Base-by-base conservation (phyloP, 2,329 filamentous ascomycete species). In the Pyrenochaeta sp. region DNA sequence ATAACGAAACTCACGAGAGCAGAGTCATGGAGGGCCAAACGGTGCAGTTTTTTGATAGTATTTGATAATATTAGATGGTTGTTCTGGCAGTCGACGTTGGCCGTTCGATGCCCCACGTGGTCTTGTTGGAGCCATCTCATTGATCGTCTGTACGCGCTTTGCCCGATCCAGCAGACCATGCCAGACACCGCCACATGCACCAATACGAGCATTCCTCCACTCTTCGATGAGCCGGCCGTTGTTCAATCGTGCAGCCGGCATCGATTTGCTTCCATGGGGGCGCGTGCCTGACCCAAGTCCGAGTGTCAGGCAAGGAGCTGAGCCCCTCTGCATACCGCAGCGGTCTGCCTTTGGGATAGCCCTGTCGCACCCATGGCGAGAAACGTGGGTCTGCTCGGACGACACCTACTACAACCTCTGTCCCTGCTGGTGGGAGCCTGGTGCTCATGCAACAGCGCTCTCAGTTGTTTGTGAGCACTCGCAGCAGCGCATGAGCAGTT, bases 31-130 rank as follows among this genome's bases (percentile, higher is more conserved):
- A 37, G 39, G 43, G 30, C 18, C 29, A 46, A 40, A 35, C 45
- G 37, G 45, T 36, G 41, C 31, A 42, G 44, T 48, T 9, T 48
- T 9, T 7, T 54, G 37, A 31, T 44, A 29, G 37, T 42, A 18
- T 33, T 17, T n/a, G n/a, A n/a, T n/a, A n/a, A n/a, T n/a, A n/a
- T n/a, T n/a, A n/a, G n/a, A n/a, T n/a, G n/a, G n/a, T n/a, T 27
- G 29, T 36, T 41, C 17, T 44, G 50, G 49, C 31, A 41, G 31
- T 48, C n/a, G 32, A 58, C 50, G 44, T 48, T 54, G 47, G 39
- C 60, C 51, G 51, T 56, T 48, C 42, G 47, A 37, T 45, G 50
- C 56, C 54, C 64, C 66, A 70, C 67, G 67, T 70, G 65, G 49
- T 55, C 45, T 37, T 49, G 9, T 7, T 31, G 39, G 31, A 32